Evolutionary conservation across 2,329 filamentous ascomycete species (phyloP), one percentile per base, ranked within the genome.

Genomic region (Colletotrichum navitas): DNA sequence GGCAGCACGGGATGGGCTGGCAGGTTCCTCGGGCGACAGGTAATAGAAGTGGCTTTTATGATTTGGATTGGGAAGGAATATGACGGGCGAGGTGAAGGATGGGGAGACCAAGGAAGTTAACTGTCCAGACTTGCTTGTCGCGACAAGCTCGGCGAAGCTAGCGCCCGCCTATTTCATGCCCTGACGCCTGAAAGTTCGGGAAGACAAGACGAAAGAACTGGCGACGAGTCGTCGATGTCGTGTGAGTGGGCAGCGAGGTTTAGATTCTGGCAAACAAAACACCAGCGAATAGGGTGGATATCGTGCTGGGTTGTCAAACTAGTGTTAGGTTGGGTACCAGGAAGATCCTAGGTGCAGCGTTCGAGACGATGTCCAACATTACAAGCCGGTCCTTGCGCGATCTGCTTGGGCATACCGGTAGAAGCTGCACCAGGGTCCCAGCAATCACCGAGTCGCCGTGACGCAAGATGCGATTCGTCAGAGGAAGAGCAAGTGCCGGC

Each of bases 351-450:
- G 82, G 74, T 77, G 71, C 71, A 75, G 79, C 77, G 78, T 80
- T 80, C 78, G 79, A 76, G 76, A 78, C 60, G 64, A 78, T 76
- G 76, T 77, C 80, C 77, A 78, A 78, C 77, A 79, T 80, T 78
- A 81, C 78, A 82, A 80, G 80, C 81, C 80, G 79, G 79, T 79
- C 80, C 82, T 81, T 80, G 81, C 81, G 76, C 76, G 77, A 80
- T 78, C 79, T 79, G 76, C 79, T 80, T 76, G 77, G 78, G 77
- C 78, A 75, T 78, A n/a, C n/a, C n/a, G n/a, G n/a, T n/a, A 77
- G 78, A 82, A 81, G 79, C 81, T 79, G 79, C 80, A 81, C 80
- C 80, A 83, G 79, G 81, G 81, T 80, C 78, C 80, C 77, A 77
- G 77, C 74, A 79, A 65, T 56, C 64, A 59, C 58, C 71, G 63